Conservation (phyloP, 2,329 filamentous ascomycete species). For the Cadophora sp. region DNA sequence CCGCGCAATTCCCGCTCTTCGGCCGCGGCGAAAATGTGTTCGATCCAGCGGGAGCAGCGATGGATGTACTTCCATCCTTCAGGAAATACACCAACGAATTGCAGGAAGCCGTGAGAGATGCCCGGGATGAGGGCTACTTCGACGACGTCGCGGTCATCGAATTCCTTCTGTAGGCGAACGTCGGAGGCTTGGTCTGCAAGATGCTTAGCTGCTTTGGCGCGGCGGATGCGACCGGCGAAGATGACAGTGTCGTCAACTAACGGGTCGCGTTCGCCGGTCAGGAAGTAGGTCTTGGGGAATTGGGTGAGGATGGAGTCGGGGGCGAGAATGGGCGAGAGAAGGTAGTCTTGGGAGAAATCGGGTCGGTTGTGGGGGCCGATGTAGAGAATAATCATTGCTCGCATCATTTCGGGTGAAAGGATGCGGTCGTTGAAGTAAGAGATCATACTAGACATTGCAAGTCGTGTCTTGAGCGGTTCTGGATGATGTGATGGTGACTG, state of each 20-base stretch:
- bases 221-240: constrained; percentile 86
- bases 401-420: constrained; percentile 96
- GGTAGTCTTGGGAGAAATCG: constrained; percentile 89
- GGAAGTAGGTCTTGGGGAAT: constrained; percentile 94
- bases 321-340: constrained; percentile 87
- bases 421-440: constrained; percentile 98
- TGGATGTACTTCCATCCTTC: constrained; percentile 90
- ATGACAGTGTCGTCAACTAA: constrained; percentile 97
- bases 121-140: constrained; percentile 88
- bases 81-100: constrained; percentile 87
- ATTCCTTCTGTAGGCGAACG: constrained; percentile 61
- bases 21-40: constrained; percentile 71
- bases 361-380: constrained; percentile 92
- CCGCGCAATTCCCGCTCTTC: constrained; percentile 47
- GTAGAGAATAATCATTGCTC: constrained; percentile 98
- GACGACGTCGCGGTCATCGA: constrained; percentile 76
- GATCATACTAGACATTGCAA: constrained; percentile 96
- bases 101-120: constrained; percentile 91
- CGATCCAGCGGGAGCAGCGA: constrained; percentile 81
- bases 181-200: constrained; percentile 59
- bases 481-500: constrained; percentile 56
- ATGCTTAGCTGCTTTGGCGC: constrained; percentile 70
- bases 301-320: constrained; percentile 81
- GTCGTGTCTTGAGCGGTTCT: constrained; percentile 75
- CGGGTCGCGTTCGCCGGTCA: constrained; percentile 94